Evolutionary conservation across 2,329 filamentous ascomycete species (phyloP).

Genomic region (Cryoendolithus antarcticus): DNA sequence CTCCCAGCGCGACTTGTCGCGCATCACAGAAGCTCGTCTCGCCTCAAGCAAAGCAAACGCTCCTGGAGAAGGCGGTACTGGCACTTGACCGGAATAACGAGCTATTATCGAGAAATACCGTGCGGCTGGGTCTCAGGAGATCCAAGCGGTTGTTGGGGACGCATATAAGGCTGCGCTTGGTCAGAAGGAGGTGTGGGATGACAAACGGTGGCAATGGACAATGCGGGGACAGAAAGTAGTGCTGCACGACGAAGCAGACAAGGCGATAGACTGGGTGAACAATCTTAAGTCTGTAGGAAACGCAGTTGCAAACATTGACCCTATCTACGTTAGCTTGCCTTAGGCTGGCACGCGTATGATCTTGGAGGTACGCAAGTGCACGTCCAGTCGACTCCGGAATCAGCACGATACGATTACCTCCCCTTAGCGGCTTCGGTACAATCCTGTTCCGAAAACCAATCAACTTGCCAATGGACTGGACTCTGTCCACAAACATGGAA

Average conservation of each 20-base stretch:
- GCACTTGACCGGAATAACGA: too few species aligned
- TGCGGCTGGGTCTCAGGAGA: too few species aligned
- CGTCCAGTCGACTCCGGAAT: slow-evolving; percentile 31
- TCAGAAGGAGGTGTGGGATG: too few species aligned
- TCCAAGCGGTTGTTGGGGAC: too few species aligned
- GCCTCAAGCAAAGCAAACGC: too few species aligned
- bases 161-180: too few species aligned
- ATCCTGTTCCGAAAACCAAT: slow-evolving; percentile 49
- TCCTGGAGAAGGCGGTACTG: too few species aligned
- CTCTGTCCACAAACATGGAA: slow-evolving; percentile 25
- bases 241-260: not conserved
- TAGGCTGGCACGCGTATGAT: slow-evolving; percentile 14
- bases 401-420: slow-evolving; percentile 41
- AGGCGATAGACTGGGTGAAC: not conserved
- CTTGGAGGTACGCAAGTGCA: slow-evolving; percentile 20
- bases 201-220: too few species aligned
- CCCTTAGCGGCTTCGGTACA: slow-evolving; percentile 33
- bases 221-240: too few species aligned
- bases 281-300: slow-evolving; percentile 3
- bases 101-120: too few species aligned
- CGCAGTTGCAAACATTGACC: slow-evolving; percentile 1
- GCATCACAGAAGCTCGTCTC: too few species aligned
- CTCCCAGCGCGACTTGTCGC: too few species aligned
- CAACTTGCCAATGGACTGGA: slow-evolving; percentile 49
- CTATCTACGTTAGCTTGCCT: slow-evolving; percentile 2